Evolutionary conservation across 2,329 filamentous ascomycete species (phyloP).

Genomic region (Venturia aucupariae): DNA sequence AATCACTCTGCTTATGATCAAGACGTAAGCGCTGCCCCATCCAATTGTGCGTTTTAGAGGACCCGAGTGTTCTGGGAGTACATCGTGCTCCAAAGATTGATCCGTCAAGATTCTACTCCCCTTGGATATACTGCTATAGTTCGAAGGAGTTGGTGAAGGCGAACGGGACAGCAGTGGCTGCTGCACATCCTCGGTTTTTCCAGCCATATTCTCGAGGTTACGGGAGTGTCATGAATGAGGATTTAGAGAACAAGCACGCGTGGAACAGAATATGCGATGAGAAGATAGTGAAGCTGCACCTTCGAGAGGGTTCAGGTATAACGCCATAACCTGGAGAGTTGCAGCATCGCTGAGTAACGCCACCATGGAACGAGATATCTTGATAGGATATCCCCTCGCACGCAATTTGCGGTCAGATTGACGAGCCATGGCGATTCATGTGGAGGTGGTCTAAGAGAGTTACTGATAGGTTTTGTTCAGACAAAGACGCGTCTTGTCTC

Average conservation of each 20-base stretch:
- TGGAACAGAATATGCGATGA: not conserved
- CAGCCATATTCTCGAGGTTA: not conserved
- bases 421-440: constrained; percentile 1
- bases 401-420: not conserved
- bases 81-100: constrained; percentile 9
- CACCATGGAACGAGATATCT: too few species aligned
- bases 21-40: constrained; percentile 13
- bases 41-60: constrained; percentile 1
- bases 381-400: not conserved
- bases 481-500: not conserved
- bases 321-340: not conserved
- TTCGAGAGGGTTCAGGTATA: not conserved
- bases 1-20: constrained; percentile 35
- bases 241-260: not conserved
- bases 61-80: constrained; percentile 8
- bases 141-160: not conserved
- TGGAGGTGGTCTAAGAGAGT: not conserved
- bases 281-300: not conserved
- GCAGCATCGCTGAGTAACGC: not conserved
- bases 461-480: not conserved
- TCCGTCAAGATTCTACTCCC: not conserved
- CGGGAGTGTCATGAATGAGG: not conserved
- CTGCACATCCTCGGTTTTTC: not conserved
- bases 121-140: constrained; percentile 6
- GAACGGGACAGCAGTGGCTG: constrained; percentile 5